Base-by-base conservation (phyloP, 1,139 yeast species). In the Saccharomyces uvarum region DNA sequence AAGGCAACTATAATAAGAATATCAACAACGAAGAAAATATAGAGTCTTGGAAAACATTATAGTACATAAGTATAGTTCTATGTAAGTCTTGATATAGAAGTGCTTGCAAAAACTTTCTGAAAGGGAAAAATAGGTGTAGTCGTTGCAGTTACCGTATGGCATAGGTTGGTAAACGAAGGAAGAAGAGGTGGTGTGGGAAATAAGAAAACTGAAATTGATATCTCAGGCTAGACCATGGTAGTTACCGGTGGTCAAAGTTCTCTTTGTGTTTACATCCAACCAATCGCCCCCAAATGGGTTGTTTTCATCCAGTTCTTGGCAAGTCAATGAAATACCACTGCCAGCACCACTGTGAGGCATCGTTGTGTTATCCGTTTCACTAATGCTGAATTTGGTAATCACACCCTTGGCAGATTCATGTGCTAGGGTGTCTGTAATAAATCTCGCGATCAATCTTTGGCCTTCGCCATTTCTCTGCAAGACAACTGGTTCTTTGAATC, bases 351-450 rank as follows among this genome's bases (percentile, higher is more conserved):
- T 59, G 4, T 51, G 48, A 11, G 49, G 31, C 9, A 48, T 14
- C 32, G 54, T 53, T n/a, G 55, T 52, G 21, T 55, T 53, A 19
- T 59, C 57, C 8, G 62, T 63, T 50, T 70, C 68, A 52, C 70
- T 71, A 31, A 78, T 67, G 26, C 74, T 75, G 70, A 85, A 86
- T 67, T 84, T 82, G 51, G 84, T 75, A 64, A 84, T 86, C 48
- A 83, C 82, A 38, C 96, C 96, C 53, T 82, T 78, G 48, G 80
- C 82, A 49, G 87, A 78, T 69, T 86, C 93, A 9, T 73, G 73
- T 4, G 87, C 91, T 54, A 71, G 62, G 11, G 83, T 83, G 54
- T 76, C 75, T 1, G 93, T 86, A 69, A 82, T 73, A 64, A 86
- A 85, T 69, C 93, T 78, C 2, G 89, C 91, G 63, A 86, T 81